Evolutionary conservation across 805 yeast species (phyloP).

Genomic region (Spencermartinsiella europaea): DNA sequence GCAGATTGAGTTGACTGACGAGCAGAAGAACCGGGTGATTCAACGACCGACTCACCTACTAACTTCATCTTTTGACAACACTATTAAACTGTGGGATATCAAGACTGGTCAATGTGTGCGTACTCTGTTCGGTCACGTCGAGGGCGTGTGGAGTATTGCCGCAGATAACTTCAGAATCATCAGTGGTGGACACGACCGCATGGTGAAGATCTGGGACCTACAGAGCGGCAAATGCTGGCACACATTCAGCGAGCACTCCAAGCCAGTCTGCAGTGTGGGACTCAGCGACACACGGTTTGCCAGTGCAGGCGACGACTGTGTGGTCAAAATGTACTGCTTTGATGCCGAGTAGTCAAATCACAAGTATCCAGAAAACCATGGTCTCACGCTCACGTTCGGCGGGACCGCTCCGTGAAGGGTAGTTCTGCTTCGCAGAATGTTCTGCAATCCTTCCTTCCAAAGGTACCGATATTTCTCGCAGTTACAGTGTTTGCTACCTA

Average conservation of each 20-base stretch:
- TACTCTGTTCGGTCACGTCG: constrained; percentile 96
- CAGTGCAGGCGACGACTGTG: constrained; percentile 85
- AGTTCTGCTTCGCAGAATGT: no score
- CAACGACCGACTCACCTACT: constrained; percentile 62
- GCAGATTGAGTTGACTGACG: not conserved
- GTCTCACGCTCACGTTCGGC: no score
- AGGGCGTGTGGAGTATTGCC: constrained; percentile 96
- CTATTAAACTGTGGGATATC: constrained; percentile 90
- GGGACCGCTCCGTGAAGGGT: no score
- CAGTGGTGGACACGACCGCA: constrained; percentile 89
- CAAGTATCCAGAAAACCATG: no score
- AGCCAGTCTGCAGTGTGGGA: constrained; percentile 60
- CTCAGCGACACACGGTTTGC: constrained; percentile 86
- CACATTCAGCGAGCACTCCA: constrained; percentile 71
- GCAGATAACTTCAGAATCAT: constrained; percentile 94
- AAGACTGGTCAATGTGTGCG: constrained; percentile 80
- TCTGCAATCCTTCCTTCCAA: no score
- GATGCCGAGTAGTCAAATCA: constrained; percentile 37
- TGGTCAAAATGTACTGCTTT: constrained; percentile 78
- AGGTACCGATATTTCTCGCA: no score
- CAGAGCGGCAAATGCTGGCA: constrained; percentile 93
- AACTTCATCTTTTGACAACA: constrained; percentile 86
- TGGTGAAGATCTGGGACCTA: constrained; percentile 90
- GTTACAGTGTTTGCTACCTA: no score
- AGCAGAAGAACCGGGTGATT: constrained; percentile 2